Base-by-base conservation (phyloP, 768 basidiomycete genomes). In the Suillus tomentosus region DNA sequence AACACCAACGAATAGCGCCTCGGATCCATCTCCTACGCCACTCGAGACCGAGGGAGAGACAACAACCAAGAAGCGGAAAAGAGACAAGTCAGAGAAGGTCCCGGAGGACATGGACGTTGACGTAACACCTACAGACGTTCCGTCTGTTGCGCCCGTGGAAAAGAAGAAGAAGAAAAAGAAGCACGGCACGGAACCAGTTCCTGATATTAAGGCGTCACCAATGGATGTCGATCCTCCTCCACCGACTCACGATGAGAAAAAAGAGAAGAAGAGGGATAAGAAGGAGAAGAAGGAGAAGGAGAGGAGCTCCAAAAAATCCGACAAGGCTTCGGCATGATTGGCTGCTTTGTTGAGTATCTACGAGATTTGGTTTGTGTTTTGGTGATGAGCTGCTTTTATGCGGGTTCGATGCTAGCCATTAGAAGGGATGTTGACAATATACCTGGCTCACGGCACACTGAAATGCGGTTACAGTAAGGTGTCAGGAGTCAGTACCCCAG, bases 261-360 rank as follows among this genome's bases (percentile, higher is more conserved):
- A 39, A 70, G 68, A 45, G 65, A 69, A 47, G 62, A 64, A 37
- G 67, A 66, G 60, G n/a, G 65, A 57, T n/a, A 71, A 74, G 63
- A 74, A 74, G 68, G 72, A 76, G 67, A 74, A 75, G 73, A 37
- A 37, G 31, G 31, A 78, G 68, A 74, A 72, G 64, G 69, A 73
- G 63, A 69, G 72, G 61, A 70, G 75, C 60, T 68, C 74, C 48
- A 73, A 77, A 48, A 62, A 59, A 34, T 53, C 36, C n/a, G 36
- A 27, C 50, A 66, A 64, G 39, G 62, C 60, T 22, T 63, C 65
- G 15, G 65, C 53, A 54, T 45, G 34, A 24, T 42, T 27, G 17
- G 27, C 11, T 54, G 34, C 34, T 54, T 54, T n/a, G 53, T 36
- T 34, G 34, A 27, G 57, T 58, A 43, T 58, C 57, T 40, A 24